Evolutionary conservation across 1,139 yeast genomes (phyloP), one percentile per base, ranked within the genome.

Genomic region (Suhomyces coccinellae): DNA sequence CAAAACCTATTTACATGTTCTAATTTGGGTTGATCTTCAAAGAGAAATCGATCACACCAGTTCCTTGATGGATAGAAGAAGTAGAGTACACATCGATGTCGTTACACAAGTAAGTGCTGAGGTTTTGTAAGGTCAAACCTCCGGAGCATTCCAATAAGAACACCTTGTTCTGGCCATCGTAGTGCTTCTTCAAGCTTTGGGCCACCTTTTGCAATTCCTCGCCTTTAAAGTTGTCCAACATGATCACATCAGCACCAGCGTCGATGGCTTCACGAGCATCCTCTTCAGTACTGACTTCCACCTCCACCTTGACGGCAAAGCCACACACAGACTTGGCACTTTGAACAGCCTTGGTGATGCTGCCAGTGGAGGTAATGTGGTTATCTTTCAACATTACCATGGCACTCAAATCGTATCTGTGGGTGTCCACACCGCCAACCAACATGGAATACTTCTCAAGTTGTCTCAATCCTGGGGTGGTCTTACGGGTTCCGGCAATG

Each of bases 381-480:
- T 91, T 91, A 61, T 91, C 98, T 65, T 91, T 91, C 56, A 91
- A 79, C 98, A 91, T 91, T 4, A 91, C 95, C 98, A 91, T 91
- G 4, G 95, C 80, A 42, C 95, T 85, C 52, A 91, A 77, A 62
- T 91, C 98, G 58, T 88, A 89, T 51, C 98, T 75, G 65, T 91
- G 98, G 48, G 95, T 80, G 62, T 91, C 98, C 46, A 89, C 88
- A 8, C 97, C 97, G 22, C 97, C 98, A 11, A 91, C 95, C 33
- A 89, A 70, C 98, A 91, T 91, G 33, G 96, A 85, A 65, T 91
- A 91, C 63, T 91, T 91, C 60, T 93, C 98, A 46, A 91, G 69
- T 36, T 83, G 73, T 57, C 98, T 79, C 53, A 91, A 77, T 0
- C 98, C 98, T 0, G 98, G 98, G 0, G 98, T 91, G n/a, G 97